phyloP scores from a whole-genome alignment of 768 basidiomycete species.

The Phylloporus rhodoxanthus region DNA sequence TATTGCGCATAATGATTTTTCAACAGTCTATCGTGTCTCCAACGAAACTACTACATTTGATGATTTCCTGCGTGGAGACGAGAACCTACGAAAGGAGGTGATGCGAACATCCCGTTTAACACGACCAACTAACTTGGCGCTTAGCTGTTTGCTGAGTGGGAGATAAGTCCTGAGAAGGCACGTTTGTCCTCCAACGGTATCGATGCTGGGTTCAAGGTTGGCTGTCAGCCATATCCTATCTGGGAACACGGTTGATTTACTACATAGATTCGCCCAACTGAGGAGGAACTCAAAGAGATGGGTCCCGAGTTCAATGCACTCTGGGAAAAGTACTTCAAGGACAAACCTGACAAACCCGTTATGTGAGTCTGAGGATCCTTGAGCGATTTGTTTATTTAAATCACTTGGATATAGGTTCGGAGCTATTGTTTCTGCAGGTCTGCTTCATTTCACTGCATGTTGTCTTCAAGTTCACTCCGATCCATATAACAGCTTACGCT shows the following conservation, averaged over 20 bases:
- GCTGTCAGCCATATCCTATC: background rate
- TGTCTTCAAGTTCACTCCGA: background rate
- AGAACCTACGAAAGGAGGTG: background rate
- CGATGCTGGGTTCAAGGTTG: conserved; percentile 55
- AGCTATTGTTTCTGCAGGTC: background rate
- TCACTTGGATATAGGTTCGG: background rate
- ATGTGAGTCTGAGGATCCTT: background rate
- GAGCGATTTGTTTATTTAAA: background rate
- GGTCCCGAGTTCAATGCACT: background rate
- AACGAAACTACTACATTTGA: background rate
- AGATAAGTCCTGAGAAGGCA: conserved; percentile 60
- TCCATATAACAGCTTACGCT: background rate
- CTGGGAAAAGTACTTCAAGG: background rate
- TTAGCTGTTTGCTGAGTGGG: conserved; percentile 59
- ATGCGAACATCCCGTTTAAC: background rate
- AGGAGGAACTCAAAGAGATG: background rate
- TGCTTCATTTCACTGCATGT: background rate
- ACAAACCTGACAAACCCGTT: background rate
- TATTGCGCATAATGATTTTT: background rate
- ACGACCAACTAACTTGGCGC: background rate
- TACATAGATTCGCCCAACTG: background rate
- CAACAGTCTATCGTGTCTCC: background rate
- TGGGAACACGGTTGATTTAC: background rate
- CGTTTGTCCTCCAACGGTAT: conserved; percentile 65
- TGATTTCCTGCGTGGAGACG: background rate